Evolutionary conservation across 2,329 filamentous ascomycete genomes (phyloP).

Genomic region (Botrytis paeoniae): DNA sequence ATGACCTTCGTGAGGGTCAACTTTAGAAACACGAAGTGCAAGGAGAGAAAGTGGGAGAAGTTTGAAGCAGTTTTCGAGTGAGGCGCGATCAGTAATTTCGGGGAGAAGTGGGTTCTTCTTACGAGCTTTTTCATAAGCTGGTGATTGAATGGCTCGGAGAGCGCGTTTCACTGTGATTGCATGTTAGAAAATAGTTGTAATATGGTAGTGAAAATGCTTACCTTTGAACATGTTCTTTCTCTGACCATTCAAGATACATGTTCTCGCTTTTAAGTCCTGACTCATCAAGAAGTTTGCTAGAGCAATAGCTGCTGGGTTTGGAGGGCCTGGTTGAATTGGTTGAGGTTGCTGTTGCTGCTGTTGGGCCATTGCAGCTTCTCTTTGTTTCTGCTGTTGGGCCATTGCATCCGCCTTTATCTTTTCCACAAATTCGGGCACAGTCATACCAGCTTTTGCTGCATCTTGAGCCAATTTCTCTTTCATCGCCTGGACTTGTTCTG

Average conservation of each 20-base stretch:
- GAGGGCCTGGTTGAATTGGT: constrained; percentile 72
- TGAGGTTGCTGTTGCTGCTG: constrained; percentile 53
- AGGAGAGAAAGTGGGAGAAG: constrained; percentile 91
- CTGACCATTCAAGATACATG: constrained; percentile 91
- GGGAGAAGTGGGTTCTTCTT: constrained; percentile 89
- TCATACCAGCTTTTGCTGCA: constrained; percentile 80
- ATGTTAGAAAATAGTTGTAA: constrained; percentile 20
- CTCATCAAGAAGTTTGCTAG: constrained; percentile 82
- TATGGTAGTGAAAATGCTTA: constrained; percentile 41
- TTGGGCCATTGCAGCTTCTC: constrained; percentile 46
- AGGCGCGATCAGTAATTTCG: constrained; percentile 80
- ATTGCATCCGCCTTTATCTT: constrained; percentile 58
- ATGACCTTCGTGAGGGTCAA: constrained; percentile 74
- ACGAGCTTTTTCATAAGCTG: constrained; percentile 83
- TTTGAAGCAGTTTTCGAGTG: constrained; percentile 92
- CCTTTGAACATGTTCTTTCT: constrained; percentile 98
- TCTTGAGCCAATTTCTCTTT: constrained; percentile 79
- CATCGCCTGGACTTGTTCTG: constrained; percentile 82
- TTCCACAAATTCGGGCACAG: constrained; percentile 79
- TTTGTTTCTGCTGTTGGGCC: constrained; percentile 44
- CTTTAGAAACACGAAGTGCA: constrained; percentile 82
- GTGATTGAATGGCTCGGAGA: constrained; percentile 82
- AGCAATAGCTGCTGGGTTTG: constrained; percentile 83
- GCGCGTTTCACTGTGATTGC: constrained; percentile 78
- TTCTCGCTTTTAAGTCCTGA: constrained; percentile 84